Evolutionary conservation across 2,329 filamentous ascomycete genomes (phyloP), one percentile per base, ranked within the genome.

Genomic region (Fragosphaeria purpurea): DNA sequence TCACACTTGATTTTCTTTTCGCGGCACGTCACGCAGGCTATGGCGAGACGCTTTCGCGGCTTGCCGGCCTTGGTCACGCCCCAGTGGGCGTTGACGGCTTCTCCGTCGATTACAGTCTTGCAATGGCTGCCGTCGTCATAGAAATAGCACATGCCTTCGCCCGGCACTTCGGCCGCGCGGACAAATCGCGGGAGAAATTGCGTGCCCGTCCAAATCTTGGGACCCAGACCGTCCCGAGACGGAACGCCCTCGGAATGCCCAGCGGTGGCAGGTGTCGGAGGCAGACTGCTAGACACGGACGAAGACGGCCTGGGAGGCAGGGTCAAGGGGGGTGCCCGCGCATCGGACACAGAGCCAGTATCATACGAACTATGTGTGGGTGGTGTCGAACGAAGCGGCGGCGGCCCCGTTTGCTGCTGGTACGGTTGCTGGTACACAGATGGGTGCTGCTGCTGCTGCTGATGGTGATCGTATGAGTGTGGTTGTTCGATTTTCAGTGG

Each of bases 1-100:
- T 95, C 88, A 62, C 90, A 96, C 67, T 95, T 95, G 70, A 96
- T 95, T 74, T 95, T 96, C 80, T 95, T 96, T 69, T 95, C 89
- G 47, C 90, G 80, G 65, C 90, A 96, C 10, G 88, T 93, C 52
- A 95, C 76, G 63, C 90, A 96, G n/a, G 88, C 88, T 64, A 95
- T 89, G 31, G 90, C 89, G 51, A 95, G 74, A 51, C 90, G 78
- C 70, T 96, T 96, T 58, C 90, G 80, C 45, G 90, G 89, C 70
- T 95, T 95, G 11, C 90, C 90, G 2, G 90, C 89, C 68, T 95
- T 95, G 38, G 90, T 95, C 8, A 95, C 82, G 12, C 90, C 89
- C 90, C 90, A 95, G 58, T 88, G 86, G 1, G 89, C 87, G 63
- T 95, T 95, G 47, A 95, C 88, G 0, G 76, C 75, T 63, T 95